phyloP scores from a whole-genome alignment of 2,329 filamentous ascomycete genomes.

The Periconia sp. region DNA sequence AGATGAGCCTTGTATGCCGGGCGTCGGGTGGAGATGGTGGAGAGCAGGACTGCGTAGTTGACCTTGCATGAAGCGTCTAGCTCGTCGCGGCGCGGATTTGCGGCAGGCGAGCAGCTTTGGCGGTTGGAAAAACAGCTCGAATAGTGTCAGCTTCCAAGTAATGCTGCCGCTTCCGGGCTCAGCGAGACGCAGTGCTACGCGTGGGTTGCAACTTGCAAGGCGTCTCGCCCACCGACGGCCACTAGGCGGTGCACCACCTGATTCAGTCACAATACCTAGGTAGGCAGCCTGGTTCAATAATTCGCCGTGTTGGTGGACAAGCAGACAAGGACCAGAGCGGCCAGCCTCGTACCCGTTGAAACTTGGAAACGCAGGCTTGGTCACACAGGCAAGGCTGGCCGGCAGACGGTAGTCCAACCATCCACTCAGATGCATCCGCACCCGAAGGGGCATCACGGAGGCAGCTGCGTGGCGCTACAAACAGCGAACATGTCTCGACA shows the following conservation, averaged over 20 bases:
- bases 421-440: slow-evolving; percentile 10
- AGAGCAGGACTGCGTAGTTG: slow-evolving; percentile 17
- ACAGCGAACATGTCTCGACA: slow-evolving; percentile 2
- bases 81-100: slow-evolving; percentile 19
- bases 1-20: slow-evolving; percentile 13
- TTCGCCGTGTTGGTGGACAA: too few relatives aligned
- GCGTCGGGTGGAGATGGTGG: slow-evolving; percentile 16
- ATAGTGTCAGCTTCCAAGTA: slow-evolving; percentile 21
- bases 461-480: slow-evolving; percentile 14
- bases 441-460: not conserved
- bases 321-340: slow-evolving; percentile 22
- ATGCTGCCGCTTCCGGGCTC: slow-evolving; percentile 24
- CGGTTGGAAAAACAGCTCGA: slow-evolving; percentile 4
- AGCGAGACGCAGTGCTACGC: slow-evolving; percentile 19
- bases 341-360: slow-evolving; percentile 21
- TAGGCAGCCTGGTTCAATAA: slow-evolving; percentile 15
- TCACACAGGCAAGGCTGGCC: slow-evolving; percentile 24
- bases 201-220: slow-evolving; percentile 23
- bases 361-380: slow-evolving; percentile 22
- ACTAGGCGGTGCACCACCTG: slow-evolving; percentile 27
- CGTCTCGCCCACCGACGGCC: slow-evolving; percentile 26
- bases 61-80: slow-evolving; percentile 26
- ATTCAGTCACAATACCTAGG: slow-evolving; percentile 28
- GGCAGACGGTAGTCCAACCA: slow-evolving; percentile 1
- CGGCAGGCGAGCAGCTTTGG: slow-evolving; percentile 15